These are phyloP conservation scores for Cystobasidiaceae sp. DNA, from an alignment of 1,284 basidiomycete genomes.

Conservation along the genomic window DNA sequence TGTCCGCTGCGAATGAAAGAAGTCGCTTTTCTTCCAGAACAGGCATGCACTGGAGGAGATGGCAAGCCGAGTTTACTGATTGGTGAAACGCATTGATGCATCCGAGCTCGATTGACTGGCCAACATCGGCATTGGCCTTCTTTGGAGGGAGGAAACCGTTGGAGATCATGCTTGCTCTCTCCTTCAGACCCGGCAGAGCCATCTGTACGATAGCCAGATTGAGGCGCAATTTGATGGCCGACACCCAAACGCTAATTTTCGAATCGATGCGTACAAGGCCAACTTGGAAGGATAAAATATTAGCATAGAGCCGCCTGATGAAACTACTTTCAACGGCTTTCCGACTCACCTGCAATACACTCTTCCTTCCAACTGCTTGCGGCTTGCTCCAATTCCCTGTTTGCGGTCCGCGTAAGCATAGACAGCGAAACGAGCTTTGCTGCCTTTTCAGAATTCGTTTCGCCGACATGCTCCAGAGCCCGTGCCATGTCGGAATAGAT, in stretches of 20 bases:
- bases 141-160: constrained; percentile 21
- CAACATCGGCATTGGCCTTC: neutral
- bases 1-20: constrained; percentile 28
- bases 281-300: neutral
- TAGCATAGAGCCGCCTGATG: neutral
- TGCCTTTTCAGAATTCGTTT: constrained; percentile 14
- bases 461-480: constrained; percentile 17
- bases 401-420: constrained; percentile 26
- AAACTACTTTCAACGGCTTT: neutral
- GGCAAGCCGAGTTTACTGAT: constrained; percentile 26
- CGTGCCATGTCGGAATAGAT: constrained; percentile 26
- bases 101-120: constrained; percentile 11
- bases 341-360: constrained; percentile 2
- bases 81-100: constrained; percentile 27
- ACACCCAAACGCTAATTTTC: constrained; percentile 25
- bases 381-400: constrained; percentile 21
- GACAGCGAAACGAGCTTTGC: constrained; percentile 27
- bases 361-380: constrained; percentile 28
- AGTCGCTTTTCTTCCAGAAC: constrained; percentile 23
- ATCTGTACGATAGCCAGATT: constrained; percentile 30
- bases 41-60: constrained; percentile 18
- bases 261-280: constrained; percentile 14
- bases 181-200: constrained; percentile 25
- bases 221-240: constrained; percentile 24
- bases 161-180: constrained; percentile 13